Percentiles rank a stretch among this genome's conserved stretches.
Evolutionary conservation across 2,329 filamentous ascomycete species (phyloP).

Genomic region (Teratosphaeria gauchensis): DNA sequence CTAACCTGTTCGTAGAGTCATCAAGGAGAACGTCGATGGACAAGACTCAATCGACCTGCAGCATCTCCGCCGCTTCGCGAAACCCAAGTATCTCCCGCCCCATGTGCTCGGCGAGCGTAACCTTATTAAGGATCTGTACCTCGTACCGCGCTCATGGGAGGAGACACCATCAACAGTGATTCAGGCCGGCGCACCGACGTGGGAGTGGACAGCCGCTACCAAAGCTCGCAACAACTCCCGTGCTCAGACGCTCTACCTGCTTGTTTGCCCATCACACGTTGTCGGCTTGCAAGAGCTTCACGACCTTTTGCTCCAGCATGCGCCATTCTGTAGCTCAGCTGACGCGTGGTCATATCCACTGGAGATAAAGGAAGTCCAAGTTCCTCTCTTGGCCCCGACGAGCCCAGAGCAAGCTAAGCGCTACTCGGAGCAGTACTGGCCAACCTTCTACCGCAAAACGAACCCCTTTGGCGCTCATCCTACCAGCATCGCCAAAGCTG

Average conservation of each 20-base stretch:
- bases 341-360: conserved; percentile 32
- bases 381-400: conserved; percentile 65
- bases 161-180: conserved; percentile 19
- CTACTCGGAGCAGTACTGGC: conserved; percentile 74
- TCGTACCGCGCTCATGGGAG: conserved; percentile 24
- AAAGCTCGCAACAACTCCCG: conserved; percentile 44
- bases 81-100: conserved; percentile 34
- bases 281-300: conserved; percentile 48
- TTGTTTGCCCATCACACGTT: conserved; percentile 41
- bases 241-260: conserved; percentile 37
- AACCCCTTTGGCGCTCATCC: conserved; percentile 81
- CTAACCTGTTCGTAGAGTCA: conserved; percentile 26
- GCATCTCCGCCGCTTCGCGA: conserved; percentile 66
- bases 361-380: conserved; percentile 54
- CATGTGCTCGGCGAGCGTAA: conserved; percentile 24
- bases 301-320: conserved; percentile 27
- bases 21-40: conserved; percentile 36
- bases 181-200: conserved; percentile 27
- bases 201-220: conserved; percentile 48
- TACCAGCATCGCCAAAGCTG: conserved; percentile 59
- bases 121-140: conserved; percentile 24
- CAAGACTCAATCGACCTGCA: conserved; percentile 37
- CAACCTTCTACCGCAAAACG: conserved; percentile 74
- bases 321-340: conserved; percentile 30
- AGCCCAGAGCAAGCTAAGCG: conserved; percentile 63